phyloP scores from a whole-genome alignment of 2,329 filamentous ascomycete species.

The Phyllosticta citriasiana region DNA sequence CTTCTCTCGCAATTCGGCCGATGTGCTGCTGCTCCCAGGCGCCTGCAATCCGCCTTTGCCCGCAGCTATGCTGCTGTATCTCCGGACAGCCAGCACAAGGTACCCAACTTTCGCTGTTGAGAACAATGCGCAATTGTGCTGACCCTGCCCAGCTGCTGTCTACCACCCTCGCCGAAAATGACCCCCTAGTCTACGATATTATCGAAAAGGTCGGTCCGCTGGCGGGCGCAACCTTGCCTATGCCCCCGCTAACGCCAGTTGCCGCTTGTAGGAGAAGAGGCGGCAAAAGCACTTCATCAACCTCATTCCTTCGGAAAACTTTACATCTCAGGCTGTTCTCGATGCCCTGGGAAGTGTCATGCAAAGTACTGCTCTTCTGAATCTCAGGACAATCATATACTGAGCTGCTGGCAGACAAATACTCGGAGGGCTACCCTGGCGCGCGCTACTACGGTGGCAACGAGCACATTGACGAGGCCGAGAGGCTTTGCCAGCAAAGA shows the following conservation, averaged over 20 bases:
- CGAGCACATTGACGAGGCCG: constrained; percentile 95
- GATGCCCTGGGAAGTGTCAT: constrained; percentile 69
- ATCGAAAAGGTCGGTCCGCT: constrained; percentile 63
- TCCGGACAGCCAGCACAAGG: constrained; percentile 39
- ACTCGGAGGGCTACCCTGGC: constrained; percentile 96
- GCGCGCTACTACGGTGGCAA: constrained; percentile 99
- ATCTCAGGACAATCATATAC: constrained; percentile 49
- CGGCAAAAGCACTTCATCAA: constrained; percentile 99
- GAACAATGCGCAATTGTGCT: constrained; percentile 7
- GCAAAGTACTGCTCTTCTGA: constrained; percentile 40
- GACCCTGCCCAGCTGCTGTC: constrained; percentile 58
- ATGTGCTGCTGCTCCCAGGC: constrained; percentile 15
- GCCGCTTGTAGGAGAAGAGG: constrained; percentile 64
- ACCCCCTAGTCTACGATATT: constrained; percentile 79
- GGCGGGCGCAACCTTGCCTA: background rate
- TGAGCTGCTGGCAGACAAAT: constrained; percentile 61
- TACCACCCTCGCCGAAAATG: constrained; percentile 69
- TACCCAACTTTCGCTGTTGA: constrained; percentile 13
- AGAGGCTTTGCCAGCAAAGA: constrained; percentile 88
- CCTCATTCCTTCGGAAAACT: constrained; percentile 97
- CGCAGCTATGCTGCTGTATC: constrained; percentile 31
- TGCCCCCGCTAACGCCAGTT: background rate
- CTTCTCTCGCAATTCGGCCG: constrained; percentile 16
- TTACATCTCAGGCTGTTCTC: constrained; percentile 96
- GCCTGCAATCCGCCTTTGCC: constrained; percentile 23